phyloP scores from a whole-genome alignment of 108 stramenopile genomes.

The Cyclostephanos tholiformis region DNA sequence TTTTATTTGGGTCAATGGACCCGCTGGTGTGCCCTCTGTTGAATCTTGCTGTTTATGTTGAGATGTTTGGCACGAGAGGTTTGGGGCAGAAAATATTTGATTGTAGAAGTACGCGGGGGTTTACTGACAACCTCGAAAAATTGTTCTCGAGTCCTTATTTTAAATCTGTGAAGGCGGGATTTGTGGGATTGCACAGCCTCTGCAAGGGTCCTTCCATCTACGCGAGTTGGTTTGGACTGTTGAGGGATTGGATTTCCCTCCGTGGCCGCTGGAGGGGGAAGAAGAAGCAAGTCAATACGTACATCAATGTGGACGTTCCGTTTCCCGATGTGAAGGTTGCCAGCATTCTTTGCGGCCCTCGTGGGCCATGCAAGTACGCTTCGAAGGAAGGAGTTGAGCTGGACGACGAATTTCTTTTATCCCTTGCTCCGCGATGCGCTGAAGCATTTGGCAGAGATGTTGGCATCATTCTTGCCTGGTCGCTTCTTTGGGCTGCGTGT shows the following conservation, averaged over 20 bases:
- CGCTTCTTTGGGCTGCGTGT: too few species aligned
- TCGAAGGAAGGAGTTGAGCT: neutral
- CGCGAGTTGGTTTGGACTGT: slow-evolving; percentile 8
- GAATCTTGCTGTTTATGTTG: neutral
- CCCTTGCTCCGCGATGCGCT: too few species aligned
- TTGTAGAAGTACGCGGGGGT: too few species aligned
- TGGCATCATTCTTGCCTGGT: too few species aligned
- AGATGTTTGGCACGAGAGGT: neutral
- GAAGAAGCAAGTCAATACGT: too few species aligned
- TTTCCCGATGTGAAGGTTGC: slow-evolving; percentile 4
- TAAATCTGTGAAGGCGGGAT: neutral
- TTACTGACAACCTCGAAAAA: too few species aligned
- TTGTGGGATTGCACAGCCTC: slow-evolving; percentile 12
- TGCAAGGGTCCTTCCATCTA: slow-evolving; percentile 19
- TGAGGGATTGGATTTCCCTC: too few species aligned
- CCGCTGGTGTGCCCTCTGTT: too few species aligned
- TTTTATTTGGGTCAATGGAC: neutral
- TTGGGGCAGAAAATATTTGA: neutral
- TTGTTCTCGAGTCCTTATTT: slow-evolving; percentile 3
- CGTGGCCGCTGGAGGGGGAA: too few species aligned
- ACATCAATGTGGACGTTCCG: too few species aligned
- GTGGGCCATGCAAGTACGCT: slow-evolving; percentile 9
- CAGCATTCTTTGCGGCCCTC: slow-evolving; percentile 3
- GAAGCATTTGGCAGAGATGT: too few species aligned
- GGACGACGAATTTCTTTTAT: too few species aligned